Conservation (phyloP, 2,329 filamentous ascomycete species). For the Pseudomassariella vexata region DNA sequence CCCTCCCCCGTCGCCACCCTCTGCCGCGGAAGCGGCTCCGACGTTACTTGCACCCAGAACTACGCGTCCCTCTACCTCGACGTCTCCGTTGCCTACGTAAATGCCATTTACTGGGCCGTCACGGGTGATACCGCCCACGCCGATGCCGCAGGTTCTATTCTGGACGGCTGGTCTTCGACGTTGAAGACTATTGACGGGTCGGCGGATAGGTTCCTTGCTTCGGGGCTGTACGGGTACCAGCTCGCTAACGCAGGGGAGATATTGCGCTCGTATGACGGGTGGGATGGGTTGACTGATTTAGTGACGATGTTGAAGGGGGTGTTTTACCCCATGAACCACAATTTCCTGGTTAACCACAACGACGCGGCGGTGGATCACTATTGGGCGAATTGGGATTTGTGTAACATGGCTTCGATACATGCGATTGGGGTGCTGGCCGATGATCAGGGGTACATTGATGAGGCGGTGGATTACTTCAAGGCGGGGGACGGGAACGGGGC, state of each 20-base stretch:
- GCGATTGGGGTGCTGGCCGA: constrained; percentile 36
- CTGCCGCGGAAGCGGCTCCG: constrained; percentile 26
- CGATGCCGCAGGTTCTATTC: constrained; percentile 27
- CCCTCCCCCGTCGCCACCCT: constrained; percentile 22
- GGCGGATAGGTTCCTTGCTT: constrained; percentile 30
- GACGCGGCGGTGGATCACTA: constrained; percentile 27
- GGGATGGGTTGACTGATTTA: constrained; percentile 19
- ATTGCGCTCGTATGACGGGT: constrained; percentile 27
- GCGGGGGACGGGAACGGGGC: constrained; percentile 30
- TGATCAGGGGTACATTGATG: constrained; percentile 32
- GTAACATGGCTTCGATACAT: constrained; percentile 33
- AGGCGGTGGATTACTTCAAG: constrained; percentile 33
- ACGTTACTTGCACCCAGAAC: constrained; percentile 25
- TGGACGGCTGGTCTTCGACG: constrained; percentile 31
- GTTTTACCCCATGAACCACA: constrained; percentile 31
- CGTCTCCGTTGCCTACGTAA: constrained; percentile 29
- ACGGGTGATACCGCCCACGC: constrained; percentile 29
- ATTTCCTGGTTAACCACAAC: constrained; percentile 32
- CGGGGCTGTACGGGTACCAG: constrained; percentile 39
- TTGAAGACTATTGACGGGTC: constrained; percentile 26
- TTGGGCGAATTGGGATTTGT: constrained; percentile 36
- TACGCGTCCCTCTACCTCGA: constrained; percentile 27
- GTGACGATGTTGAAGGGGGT: constrained; percentile 26
- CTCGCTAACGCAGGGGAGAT: constrained; percentile 40
- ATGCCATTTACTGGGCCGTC: constrained; percentile 34